Evolutionary conservation across 2,329 filamentous ascomycete species (phyloP).

Genomic region (Scedosporium apiospermum): DNA sequence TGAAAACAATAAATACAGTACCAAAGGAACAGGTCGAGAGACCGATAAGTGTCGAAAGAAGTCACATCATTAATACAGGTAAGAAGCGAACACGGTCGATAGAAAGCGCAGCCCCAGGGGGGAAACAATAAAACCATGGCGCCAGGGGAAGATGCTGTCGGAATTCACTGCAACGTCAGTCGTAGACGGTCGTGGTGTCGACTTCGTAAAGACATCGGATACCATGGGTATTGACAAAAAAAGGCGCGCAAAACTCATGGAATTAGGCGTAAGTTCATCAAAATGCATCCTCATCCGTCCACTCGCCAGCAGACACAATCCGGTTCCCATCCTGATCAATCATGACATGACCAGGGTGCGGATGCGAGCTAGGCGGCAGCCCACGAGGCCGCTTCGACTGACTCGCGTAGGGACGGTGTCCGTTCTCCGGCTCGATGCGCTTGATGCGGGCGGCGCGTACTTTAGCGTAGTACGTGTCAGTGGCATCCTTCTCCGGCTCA

Average conservation of each 20-base stretch:
- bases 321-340: constrained; percentile 51
- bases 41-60: background rate
- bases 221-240: background rate
- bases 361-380: constrained; percentile 37
- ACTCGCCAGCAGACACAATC: constrained; percentile 55
- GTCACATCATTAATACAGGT: background rate
- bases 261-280: background rate
- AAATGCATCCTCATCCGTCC: constrained; percentile 52
- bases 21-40: background rate
- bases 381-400: constrained; percentile 46
- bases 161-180: background rate
- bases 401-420: constrained; percentile 29
- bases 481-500: constrained; percentile 64
- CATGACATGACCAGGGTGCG: constrained; percentile 37
- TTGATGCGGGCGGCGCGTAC: constrained; percentile 60
- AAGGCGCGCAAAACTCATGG: background rate
- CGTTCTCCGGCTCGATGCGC: constrained; percentile 44
- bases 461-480: constrained; percentile 73
- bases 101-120: background rate
- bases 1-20: background rate
- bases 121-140: background rate
- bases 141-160: background rate
- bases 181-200: background rate
- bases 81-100: background rate
- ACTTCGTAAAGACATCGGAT: background rate